Base-by-base conservation (phyloP, 169 alveolate genomes). In the Plasmodium billcollinsi region DNA sequence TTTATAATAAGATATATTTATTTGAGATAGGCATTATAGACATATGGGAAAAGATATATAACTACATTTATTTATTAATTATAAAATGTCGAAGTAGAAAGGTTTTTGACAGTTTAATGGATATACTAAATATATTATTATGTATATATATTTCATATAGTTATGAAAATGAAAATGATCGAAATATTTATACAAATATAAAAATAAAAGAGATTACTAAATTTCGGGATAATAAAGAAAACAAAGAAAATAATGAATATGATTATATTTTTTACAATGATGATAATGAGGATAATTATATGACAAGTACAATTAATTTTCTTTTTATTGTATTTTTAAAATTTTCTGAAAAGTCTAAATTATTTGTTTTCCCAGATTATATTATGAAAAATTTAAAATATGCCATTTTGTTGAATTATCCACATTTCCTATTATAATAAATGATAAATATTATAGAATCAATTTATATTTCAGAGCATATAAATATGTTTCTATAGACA, bases 361-460 rank as follows among this genome's bases (percentile, higher is more conserved):
- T 26, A 18, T 67, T 83, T 39, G 59, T 67, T 18, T 83, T 83
- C 59, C 91, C 91, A 21, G 83, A 83, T 26, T 61, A 83, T 61
- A 73, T 83, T 20, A 69, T 63, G 39, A 78, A 83, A 49, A 83
- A 83, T 83, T 49, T 83, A 63, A 72, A 54, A 61, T 83, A 83
- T 45, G 26, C 91, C 72, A 83, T 83, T 39, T 69, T 67, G 91
- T 59, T 83, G 21, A 67, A 83, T 58, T 83, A 67, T 18, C 91
- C 91, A 24, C 73, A 83, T 6, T 67, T 47, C 70, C 56, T 83
- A 43, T 54, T 83, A 58, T 67, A 12, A 78, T n/a, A 20, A 12
- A 45, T 39, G 47, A 39, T 39, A 39, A 39, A 39, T 39, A 39
- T 39, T 39, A 39, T 39, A 39, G 9, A 39, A 39, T 5, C 47